These are phyloP conservation scores for Alternaria brassicicola DNA, from an alignment of 2,329 filamentous ascomycete species.

Conservation along the genomic window DNA sequence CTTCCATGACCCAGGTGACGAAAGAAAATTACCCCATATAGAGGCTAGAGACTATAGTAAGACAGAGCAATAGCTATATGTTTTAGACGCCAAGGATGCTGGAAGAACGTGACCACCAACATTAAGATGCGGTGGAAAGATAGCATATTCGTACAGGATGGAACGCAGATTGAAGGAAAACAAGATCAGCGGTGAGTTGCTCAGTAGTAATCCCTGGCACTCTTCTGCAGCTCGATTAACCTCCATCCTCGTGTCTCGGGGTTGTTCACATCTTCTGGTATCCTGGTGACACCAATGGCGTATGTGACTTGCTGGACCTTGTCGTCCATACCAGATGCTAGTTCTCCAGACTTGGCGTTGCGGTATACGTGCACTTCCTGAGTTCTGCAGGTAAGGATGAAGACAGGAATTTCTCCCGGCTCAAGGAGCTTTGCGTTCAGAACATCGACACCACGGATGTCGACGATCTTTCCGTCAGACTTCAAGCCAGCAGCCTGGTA, in stretches of 20 bases:
- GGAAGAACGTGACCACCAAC: constrained; percentile 19
- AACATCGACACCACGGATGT: constrained; percentile 93
- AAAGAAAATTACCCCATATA: constrained; percentile 15
- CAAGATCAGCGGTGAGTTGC: constrained; percentile 5
- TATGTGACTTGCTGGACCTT: constrained; percentile 98
- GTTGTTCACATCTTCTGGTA: constrained; percentile 95
- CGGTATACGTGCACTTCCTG: constrained; percentile 98
- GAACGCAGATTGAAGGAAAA: constrained; percentile 2
- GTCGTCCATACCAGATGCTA: constrained; percentile 97
- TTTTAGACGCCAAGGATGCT: constrained; percentile 46
- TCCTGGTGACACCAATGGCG: constrained; percentile 91
- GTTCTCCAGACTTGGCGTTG: constrained; percentile 84
- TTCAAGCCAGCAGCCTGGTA: constrained; percentile 92
- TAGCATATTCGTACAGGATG: constrained; percentile 26
- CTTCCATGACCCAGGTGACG: constrained; percentile 19
- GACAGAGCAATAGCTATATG: constrained; percentile 4
- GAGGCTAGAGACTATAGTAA: constrained; percentile 5
- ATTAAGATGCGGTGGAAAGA: constrained; percentile 22
- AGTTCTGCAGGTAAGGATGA: constrained; percentile 94
- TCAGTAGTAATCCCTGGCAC: constrained; percentile 86
- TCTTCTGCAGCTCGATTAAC: constrained; percentile 98
- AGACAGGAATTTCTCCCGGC: constrained; percentile 88
- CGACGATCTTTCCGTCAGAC: constrained; percentile 91
- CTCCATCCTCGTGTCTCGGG: constrained; percentile 96
- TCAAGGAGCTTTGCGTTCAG: constrained; percentile 80